Base-by-base conservation (phyloP, 2,329 filamentous ascomycete genomes). In the Fusarium avenaceum region DNA sequence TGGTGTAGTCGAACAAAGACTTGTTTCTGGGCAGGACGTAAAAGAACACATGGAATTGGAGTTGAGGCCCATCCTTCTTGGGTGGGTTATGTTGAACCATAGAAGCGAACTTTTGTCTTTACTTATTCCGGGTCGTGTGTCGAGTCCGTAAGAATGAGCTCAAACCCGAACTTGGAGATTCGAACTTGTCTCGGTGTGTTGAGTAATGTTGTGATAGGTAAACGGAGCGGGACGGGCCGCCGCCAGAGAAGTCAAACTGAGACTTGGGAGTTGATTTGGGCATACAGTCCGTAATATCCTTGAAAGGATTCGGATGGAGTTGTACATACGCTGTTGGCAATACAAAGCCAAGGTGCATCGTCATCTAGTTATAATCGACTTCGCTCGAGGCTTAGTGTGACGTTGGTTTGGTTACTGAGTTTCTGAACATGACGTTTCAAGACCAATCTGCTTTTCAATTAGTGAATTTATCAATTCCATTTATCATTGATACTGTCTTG, bases 1-100 rank as follows among this genome's bases (percentile, higher is more conserved):
- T 69, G 62, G 54, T 66, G 57, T 57, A 50, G 54, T 38, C 28
- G 48, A 50, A 52, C 54, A 49, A 57, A 63, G 44, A 24, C 49
- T 64, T 42, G 53, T 68, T 71, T 64, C 45, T 58, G 45, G 39
- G 50, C 57, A 64, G 48, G 67, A 72, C 56, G 64, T 61, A 71
- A 65, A 63, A 51, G 50, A 63, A 63, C 70, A 63, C 70, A 72
- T 71, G 58, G 61, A 67, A 57, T 57, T 69, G 69, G 71, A 74
- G 69, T 74, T 74, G 71, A 59, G 70, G 69, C 69, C 70, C 68
- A 60, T 57, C 63, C 54, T 61, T 59, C 67, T 60, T 67, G 57
- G 63, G 43, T 44, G 50, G 65, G 64, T 38, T 38, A 72, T 43
- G 55, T 62, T 66, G 61, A 60, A 63, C 67, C 43, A 64, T 70